Evolutionary conservation across 768 basidiomycete genomes (phyloP), one percentile per base, ranked within the genome.

Genomic region (Russula earlei): DNA sequence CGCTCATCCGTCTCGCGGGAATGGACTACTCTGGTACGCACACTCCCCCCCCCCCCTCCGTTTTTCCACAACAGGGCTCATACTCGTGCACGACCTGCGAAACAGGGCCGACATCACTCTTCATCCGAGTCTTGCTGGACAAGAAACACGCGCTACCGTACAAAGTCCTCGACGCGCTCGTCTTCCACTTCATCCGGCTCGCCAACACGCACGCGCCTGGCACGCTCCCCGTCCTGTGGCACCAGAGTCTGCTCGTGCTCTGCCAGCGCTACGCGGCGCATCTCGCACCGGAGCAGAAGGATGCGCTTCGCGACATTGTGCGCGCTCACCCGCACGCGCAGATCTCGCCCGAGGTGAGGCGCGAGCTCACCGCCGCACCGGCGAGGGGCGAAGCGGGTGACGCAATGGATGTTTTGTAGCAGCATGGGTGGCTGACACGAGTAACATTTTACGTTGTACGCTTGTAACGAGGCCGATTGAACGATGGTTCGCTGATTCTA

Each of bases 141-240:
- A 99, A 99, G 72, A 99, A 99, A 68, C 90, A 94, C 67, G 91
- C 96, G 58, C 75, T 99, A 29, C 96, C 96, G 0, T 99, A 93
- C 77, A 95, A 98, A 72, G 95, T 96, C 27, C 82, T 99, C 51
- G 96, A 99, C 67, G 88, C 91, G 3, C 81, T 99, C 55, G 94
- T 97, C 12, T 95, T 96, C 77, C 96, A 99, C 73, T 99, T 96
- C 68, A 92, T 98, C 65, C 86, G 93, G 24, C 83, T 98, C 41
- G 92, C 93, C 24, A 95, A 96, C 68, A 85, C 84, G 14, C 88
- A 91, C 72, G 90, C 85, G 70, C 83, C 81, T 2, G 84, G 87
- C 45, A 84, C 84, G 67, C 77, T 98, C 29, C 95, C 96, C n/a
- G 96, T 98, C 12, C 75, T 99, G 11, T 99, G 96, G 96, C 91